phyloP scores from a whole-genome alignment of 83 land plant genomes.

The Picea mariana region DNA sequence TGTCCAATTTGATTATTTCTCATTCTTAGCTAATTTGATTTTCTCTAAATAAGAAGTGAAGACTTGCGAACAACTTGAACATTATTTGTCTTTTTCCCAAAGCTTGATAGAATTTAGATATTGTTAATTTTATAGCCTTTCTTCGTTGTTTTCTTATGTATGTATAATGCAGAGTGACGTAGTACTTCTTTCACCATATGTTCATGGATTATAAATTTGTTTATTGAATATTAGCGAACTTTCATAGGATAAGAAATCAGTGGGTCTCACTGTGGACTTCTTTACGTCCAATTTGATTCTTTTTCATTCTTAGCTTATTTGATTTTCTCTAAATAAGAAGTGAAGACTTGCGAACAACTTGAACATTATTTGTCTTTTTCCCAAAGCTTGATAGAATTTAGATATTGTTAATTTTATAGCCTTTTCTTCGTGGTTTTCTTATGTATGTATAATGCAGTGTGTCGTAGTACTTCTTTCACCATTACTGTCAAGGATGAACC shows the following conservation, averaged over 20 bases:
- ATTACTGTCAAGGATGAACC: neutral
- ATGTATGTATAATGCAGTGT: neutral
- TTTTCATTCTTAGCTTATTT: neutral
- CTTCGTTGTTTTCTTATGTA: neutral
- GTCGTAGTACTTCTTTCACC: neutral
- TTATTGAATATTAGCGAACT: too few species aligned
- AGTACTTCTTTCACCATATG: neutral
- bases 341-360: neutral
- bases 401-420: neutral
- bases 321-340: neutral
- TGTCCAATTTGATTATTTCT: neutral
- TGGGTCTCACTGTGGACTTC: neutral
- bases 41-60: neutral
- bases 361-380: neutral
- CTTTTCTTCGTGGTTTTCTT: neutral
- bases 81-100: neutral
- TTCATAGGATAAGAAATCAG: too few species aligned
- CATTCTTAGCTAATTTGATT: neutral
- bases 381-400: neutral
- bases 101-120: slow-evolving; percentile 4
- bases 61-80: neutral
- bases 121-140: neutral
- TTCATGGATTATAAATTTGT: neutral
- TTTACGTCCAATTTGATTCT: neutral
- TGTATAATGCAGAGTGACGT: neutral